Evolutionary conservation across 192 early-diverging fungal genomes (phyloP), one percentile per base, ranked within the genome.

Genomic region (Phycomyces nitens): DNA sequence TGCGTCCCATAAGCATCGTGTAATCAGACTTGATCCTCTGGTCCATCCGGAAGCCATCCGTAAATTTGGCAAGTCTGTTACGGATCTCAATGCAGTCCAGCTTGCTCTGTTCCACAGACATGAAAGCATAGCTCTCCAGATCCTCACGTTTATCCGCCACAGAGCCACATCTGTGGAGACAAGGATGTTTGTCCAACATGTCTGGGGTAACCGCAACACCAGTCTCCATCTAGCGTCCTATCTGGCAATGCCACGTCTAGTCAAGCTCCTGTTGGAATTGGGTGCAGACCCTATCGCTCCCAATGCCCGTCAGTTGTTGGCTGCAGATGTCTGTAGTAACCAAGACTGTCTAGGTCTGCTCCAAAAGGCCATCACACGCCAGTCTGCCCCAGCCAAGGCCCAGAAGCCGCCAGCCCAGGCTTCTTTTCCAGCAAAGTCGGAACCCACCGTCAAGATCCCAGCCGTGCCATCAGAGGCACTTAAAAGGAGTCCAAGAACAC

Each of bases 371-470:
- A 29, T 27, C 22, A 11, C 44, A 50, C 38, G 11, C 38, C 43
- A 49, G 84, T 86, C 57, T 86, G 82, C 14, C 76, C 68, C 22
- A 94, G 68, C n/a, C 94, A 72, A 0, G 77, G 70, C 20, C 82
- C 83, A 53, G 91, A 87, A 4, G 92, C 88, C 22, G 21, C 23
- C 23, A 42, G 12, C 20, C 34, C n/a, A n/a, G n/a, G n/a, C n/a
- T n/a, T n/a, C n/a, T n/a, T n/a, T n/a, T n/a, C n/a, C n/a, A n/a
- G n/a, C n/a, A n/a, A n/a, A n/a, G n/a, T n/a, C n/a, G n/a, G n/a
- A n/a, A n/a, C n/a, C n/a, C n/a, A n/a, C n/a, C n/a, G n/a, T n/a
- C n/a, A n/a, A n/a, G n/a, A n/a, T n/a, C n/a, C n/a, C n/a, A n/a
- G n/a, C n/a, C n/a, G n/a, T n/a, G n/a, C n/a, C n/a, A n/a, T 59